Conservation (phyloP, 2,329 filamentous ascomycete genomes). For the Penicillium psychrosexuale region DNA sequence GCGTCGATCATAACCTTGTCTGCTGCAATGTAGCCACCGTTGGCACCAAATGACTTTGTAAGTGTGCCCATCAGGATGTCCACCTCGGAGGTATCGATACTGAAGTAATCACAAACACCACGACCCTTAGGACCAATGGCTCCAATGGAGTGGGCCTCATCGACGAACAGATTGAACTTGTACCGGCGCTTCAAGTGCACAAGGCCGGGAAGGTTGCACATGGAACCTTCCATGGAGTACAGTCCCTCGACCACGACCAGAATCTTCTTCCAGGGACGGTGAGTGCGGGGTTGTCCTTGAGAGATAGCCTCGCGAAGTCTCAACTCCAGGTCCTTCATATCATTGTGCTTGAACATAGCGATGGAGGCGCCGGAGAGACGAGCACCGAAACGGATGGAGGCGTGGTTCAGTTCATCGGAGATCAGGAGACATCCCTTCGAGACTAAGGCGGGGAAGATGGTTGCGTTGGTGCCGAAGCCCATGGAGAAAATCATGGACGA, state of each 20-base stretch:
- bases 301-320: slow-evolving; percentile 88
- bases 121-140: slow-evolving; percentile 83
- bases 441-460: slow-evolving; percentile 85
- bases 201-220: slow-evolving; percentile 93
- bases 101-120: slow-evolving; percentile 97
- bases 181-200: slow-evolving; percentile 87
- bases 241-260: slow-evolving; percentile 92
- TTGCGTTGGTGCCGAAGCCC: slow-evolving; percentile 96
- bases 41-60: slow-evolving; percentile 97
- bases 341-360: slow-evolving; percentile 95
- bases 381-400: slow-evolving; percentile 92
- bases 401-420: slow-evolving; percentile 96
- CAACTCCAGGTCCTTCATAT: slow-evolving; percentile 82
- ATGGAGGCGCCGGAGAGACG: slow-evolving; percentile 94
- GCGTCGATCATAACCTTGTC: slow-evolving; percentile 92
- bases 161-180: slow-evolving; percentile 93
- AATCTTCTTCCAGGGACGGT: slow-evolving; percentile 99
- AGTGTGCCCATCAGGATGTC: slow-evolving; percentile 98
- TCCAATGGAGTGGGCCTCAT: slow-evolving; percentile 94
- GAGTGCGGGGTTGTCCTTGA: slow-evolving; percentile 95
- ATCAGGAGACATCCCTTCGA: slow-evolving; percentile 92
- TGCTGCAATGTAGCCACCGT: slow-evolving; percentile 90
- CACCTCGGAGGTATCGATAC: slow-evolving; percentile 79
- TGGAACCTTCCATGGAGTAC: slow-evolving; percentile 99
- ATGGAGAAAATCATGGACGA: slow-evolving; percentile 97